Base-by-base conservation (phyloP, 805 yeast genomes). In the Maudiozyma barnettii region DNA sequence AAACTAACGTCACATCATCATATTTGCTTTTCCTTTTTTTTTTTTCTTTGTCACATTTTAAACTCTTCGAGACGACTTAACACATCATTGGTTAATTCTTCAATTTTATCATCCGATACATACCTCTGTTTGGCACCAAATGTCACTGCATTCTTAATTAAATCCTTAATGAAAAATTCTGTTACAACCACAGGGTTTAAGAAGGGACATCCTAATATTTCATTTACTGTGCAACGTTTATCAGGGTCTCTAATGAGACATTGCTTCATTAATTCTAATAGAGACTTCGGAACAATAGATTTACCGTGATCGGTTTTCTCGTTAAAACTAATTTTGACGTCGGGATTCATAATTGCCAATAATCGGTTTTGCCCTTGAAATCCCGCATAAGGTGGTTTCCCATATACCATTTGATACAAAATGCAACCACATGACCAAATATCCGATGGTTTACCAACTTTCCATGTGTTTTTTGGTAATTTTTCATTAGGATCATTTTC, bases 391-490 rank as follows among this genome's bases (percentile, higher is more conserved):
- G 99, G 99, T 1, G 97, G 91, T 51, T 76, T 75, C 0, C 96
- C 96, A 57, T 93, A 95, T 8, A 90, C 77, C 95, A 93, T 88
- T 64, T 93, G 98, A 65, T 89, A 91, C 1, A 93, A 71, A 3
- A 93, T 91, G 63, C 98, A 89, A 0, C 99, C 99, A 66, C 96
- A 85, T 19, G 98, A 89, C 99, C 99, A 93, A 14, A 93, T 81
- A 67, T 93, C 99, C 1, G 97, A 84, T 0, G 98, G 96, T 57
- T 82, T 83, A 1, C 98, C 97, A 10, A 90, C 95, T 63, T 79
- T 85, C 91, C 78, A 73, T 23, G 66, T 65, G 30, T 57, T 43
- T 20, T 23, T 40, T 14, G 38, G 41, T 26, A 22, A 35, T n/a
- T 54, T 57, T 14, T 52, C 54, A 21, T 54, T 41, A 9, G 45